A percentile compares a stretch with the other conserved stretches of the same genome.
Conservation (phyloP, 1,284 basidiomycete species). For the Cutaneotrichosporon dermatis region DNA sequence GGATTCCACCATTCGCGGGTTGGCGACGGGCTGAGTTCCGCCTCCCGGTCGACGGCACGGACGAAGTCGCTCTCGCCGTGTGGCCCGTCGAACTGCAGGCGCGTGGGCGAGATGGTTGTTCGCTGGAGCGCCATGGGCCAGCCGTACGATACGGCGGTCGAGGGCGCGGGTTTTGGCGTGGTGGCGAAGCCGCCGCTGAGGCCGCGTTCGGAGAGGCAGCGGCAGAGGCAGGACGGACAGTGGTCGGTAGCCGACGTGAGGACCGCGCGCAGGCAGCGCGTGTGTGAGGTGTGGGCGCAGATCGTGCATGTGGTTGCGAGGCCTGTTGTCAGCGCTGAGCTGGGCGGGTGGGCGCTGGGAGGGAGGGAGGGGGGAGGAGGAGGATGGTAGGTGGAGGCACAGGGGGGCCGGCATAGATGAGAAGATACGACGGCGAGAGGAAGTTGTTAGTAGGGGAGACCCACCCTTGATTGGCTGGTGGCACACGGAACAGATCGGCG, state of each 20-base stretch:
- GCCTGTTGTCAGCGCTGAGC: constrained; percentile 50
- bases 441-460: constrained; percentile 20
- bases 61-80: neutral
- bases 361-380: too few species aligned
- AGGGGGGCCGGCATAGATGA: too few species aligned
- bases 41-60: neutral
- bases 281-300: constrained; percentile 64
- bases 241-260: constrained; percentile 11
- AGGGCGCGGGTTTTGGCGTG: neutral
- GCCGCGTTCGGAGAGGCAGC: constrained; percentile 25
- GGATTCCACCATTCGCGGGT: too few species aligned
- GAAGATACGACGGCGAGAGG: too few species aligned
- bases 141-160: neutral
- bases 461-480: constrained; percentile 71
- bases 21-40: neutral
- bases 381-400: too few species aligned
- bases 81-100: constrained; percentile 7
- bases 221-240: constrained; percentile 40
- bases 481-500: constrained; percentile 50
- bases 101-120: neutral
- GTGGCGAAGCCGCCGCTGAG: constrained; percentile 18
- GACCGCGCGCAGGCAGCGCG: constrained; percentile 53
- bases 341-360: neutral
- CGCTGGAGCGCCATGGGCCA: neutral
- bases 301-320: constrained; percentile 63